Evolutionary conservation across 2,329 filamentous ascomycete species (phyloP).

Genomic region (Alternaria sp.): DNA sequence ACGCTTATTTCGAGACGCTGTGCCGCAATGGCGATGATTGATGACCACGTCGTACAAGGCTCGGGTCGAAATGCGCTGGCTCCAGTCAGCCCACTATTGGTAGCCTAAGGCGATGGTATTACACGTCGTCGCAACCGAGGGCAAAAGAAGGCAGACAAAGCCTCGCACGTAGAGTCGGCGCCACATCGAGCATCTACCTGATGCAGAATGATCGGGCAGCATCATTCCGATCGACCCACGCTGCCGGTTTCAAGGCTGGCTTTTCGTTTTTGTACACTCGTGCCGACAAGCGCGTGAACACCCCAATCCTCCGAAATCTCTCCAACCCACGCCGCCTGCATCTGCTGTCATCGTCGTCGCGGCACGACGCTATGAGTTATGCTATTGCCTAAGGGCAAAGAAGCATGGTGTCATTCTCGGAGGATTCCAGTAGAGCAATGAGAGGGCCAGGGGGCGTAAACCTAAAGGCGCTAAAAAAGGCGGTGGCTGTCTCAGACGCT

Average conservation of each 20-base stretch:
- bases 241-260: slow-evolving; percentile 7
- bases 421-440: slow-evolving; percentile 39
- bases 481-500: slow-evolving; percentile 43
- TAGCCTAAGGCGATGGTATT: slow-evolving; percentile 21
- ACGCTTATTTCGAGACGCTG: slow-evolving; percentile 10
- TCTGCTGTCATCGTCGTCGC: slow-evolving; percentile 14
- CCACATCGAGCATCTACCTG: slow-evolving; percentile 15
- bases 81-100: slow-evolving; percentile 34
- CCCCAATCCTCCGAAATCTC: slow-evolving; percentile 19
- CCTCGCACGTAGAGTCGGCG: slow-evolving; percentile 11
- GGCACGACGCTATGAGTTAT: slow-evolving; percentile 12
- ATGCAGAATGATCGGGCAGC: slow-evolving; percentile 29
- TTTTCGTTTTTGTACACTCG: slow-evolving; percentile 3
- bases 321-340: slow-evolving; percentile 19
- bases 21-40: slow-evolving; percentile 5
- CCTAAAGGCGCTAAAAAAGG: slow-evolving; percentile 44
- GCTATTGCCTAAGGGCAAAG: slow-evolving; percentile 15
- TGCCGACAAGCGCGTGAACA: slow-evolving; percentile 12
- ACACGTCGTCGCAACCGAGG: slow-evolving; percentile 11
- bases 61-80: slow-evolving; percentile 34
- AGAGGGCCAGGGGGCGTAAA: slow-evolving; percentile 25
- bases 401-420: slow-evolving; percentile 29
- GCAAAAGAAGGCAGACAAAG: slow-evolving; percentile 1
- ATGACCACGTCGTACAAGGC: slow-evolving; percentile 31
- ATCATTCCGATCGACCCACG: slow-evolving; percentile 18